Conservation (phyloP, 208 protist species). For the Crithidia brevicula region DNA sequence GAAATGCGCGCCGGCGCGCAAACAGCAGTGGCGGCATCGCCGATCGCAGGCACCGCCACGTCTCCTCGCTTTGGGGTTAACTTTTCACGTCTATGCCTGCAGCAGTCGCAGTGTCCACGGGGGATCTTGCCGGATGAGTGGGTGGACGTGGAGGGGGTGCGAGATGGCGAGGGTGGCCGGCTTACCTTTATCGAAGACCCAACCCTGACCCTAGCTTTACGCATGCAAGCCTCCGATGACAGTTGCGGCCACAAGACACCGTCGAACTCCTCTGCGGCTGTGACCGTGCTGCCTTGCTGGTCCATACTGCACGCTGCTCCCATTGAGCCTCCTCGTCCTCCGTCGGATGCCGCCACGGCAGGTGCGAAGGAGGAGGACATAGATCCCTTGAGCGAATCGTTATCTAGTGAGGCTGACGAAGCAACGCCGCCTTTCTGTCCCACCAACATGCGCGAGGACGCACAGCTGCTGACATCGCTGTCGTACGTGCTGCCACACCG, state of each 20-base stretch:
- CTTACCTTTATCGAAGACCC: slow-evolving; percentile 33
- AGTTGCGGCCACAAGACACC: too few relatives aligned
- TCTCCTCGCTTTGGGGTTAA: slow-evolving; percentile 18
- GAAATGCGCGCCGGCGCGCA: too few relatives aligned
- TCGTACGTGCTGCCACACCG: slow-evolving; percentile 2
- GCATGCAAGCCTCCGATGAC: neutral
- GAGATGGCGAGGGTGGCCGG: slow-evolving; percentile 3
- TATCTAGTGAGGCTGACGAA: neutral
- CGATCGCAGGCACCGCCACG: neutral
- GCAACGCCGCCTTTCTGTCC: neutral
- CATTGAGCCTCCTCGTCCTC: neutral
- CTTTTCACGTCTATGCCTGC: slow-evolving; percentile 25
- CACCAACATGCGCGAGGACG: slow-evolving; percentile 15
- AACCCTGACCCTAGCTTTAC: slow-evolving; percentile 10
- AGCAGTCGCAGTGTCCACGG: slow-evolving; percentile 20
- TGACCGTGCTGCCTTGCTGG: slow-evolving; percentile 29
- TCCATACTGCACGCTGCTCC: slow-evolving; percentile 22
- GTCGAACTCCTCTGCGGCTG: neutral
- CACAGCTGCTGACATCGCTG: slow-evolving; percentile 29
- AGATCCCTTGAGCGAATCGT: neutral
- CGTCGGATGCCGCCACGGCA: neutral
- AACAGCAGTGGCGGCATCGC: neutral
- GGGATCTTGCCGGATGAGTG: slow-evolving; percentile 26
- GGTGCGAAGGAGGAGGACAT: neutral
- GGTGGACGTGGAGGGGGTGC: slow-evolving; percentile 12